phyloP scores from a whole-genome alignment of 345 rosid species.

The Salix dunnii region DNA sequence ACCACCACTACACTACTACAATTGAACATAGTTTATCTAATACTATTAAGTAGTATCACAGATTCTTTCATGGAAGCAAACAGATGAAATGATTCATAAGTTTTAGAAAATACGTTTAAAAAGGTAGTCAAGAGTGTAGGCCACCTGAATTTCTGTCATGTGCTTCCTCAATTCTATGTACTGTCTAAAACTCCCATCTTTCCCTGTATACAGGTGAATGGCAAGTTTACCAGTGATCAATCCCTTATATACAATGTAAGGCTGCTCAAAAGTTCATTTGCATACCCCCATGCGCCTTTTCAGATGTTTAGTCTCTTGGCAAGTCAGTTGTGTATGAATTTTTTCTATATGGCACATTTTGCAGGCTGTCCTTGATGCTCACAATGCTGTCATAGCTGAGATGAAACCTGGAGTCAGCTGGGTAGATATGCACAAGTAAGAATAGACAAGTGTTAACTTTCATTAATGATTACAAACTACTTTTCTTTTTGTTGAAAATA shows the following conservation, averaged over 20 bases:
- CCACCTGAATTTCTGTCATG: too few relatives aligned
- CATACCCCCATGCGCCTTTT: background rate
- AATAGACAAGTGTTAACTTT: background rate
- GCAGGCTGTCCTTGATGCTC: slow-evolving; percentile 86
- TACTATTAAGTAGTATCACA: too few relatives aligned
- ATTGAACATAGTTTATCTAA: too few relatives aligned
- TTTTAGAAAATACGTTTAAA: too few relatives aligned
- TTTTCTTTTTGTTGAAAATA: background rate
- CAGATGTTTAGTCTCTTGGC: background rate
- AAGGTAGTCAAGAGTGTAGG: background rate
- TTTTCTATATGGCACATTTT: slow-evolving; percentile 16
- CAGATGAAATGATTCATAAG: too few relatives aligned
- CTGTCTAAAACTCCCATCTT: background rate
- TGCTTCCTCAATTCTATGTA: too few relatives aligned
- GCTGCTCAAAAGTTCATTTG: background rate
- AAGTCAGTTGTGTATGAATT: background rate
- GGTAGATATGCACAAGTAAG: slow-evolving; percentile 96
- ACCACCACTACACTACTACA: too few relatives aligned
- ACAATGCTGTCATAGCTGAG: slow-evolving; percentile 69
- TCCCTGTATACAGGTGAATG: slow-evolving; percentile 63
- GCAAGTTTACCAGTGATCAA: slow-evolving; percentile 83
- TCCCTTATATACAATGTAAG: slow-evolving; percentile 79
- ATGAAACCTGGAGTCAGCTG: slow-evolving; percentile 89
- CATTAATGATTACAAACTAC: background rate
- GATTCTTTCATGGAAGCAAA: too few relatives aligned